phyloP scores from a whole-genome alignment of 2,329 filamentous ascomycete species.

The Penicillium concentricum region DNA sequence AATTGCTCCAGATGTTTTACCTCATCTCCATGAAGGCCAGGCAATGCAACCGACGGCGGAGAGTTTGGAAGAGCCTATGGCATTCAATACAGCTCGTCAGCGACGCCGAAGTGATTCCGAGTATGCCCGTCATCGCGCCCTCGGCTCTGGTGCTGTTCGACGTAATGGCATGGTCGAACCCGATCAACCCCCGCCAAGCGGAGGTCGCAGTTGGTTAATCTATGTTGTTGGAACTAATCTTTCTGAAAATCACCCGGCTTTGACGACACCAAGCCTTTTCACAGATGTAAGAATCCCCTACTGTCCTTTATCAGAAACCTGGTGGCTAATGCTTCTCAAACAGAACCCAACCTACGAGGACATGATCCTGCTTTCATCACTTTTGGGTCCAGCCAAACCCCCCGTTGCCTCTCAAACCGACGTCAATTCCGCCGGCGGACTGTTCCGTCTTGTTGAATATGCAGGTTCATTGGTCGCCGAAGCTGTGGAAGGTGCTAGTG shows the following conservation, averaged over 20 bases:
- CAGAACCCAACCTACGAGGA: conserved; percentile 68
- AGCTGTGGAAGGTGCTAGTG: conserved; percentile 40
- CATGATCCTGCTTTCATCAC: conserved; percentile 66
- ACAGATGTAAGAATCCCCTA: conserved; percentile 56
- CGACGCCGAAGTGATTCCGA: conserved; percentile 60
- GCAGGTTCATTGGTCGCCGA: conserved; percentile 48
- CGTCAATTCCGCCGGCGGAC: conserved; percentile 60
- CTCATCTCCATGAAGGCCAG: conserved; percentile 41
- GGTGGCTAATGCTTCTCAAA: conserved; percentile 11
- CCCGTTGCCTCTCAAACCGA: conserved; percentile 66
- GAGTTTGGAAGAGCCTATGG: conserved; percentile 44
- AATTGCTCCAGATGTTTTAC: conserved; percentile 37
- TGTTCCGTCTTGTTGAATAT: conserved; percentile 54
- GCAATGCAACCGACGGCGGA: conserved; percentile 37
- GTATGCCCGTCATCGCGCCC: conserved; percentile 54
- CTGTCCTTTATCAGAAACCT: not conserved
- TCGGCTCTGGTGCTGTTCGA: conserved; percentile 61
- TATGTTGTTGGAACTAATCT: conserved; percentile 70
- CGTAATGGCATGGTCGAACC: conserved; percentile 65
- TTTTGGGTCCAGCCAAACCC: conserved; percentile 66
- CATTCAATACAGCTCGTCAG: conserved; percentile 48
- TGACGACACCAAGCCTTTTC: conserved; percentile 68
- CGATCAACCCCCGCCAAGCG: conserved; percentile 48
- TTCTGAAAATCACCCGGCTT: conserved; percentile 67
- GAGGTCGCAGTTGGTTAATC: conserved; percentile 67